Evolutionary conservation across 306 rosid species (phyloP).

Genomic region (Echinosophora koreensis): DNA sequence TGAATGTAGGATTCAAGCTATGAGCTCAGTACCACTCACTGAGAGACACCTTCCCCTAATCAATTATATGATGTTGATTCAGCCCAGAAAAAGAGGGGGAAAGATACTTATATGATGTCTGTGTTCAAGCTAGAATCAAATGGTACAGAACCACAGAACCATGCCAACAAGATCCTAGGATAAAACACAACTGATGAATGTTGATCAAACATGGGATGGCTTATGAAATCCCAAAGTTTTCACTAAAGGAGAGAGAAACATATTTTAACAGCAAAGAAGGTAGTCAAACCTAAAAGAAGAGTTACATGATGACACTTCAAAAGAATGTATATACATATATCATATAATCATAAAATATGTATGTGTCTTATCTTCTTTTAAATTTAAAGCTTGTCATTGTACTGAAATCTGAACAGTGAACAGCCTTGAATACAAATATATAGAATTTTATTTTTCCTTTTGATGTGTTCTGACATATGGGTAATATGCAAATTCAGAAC

Average conservation of each 20-base stretch:
- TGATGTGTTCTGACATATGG: slow-evolving; percentile 41
- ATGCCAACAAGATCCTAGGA: background rate
- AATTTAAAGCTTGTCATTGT: slow-evolving; percentile 6
- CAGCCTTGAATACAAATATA: slow-evolving; percentile 15
- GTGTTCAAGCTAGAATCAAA: slow-evolving; percentile 4
- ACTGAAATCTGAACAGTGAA: slow-evolving; percentile 24
- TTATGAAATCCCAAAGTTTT: slow-evolving; percentile 10
- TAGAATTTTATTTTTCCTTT: slow-evolving; percentile 11
- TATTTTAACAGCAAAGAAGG: slow-evolving; percentile 14
- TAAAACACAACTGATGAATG: background rate
- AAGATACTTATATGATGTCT: background rate
- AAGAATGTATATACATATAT: background rate
- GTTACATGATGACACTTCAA: background rate
- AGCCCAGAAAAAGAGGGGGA: background rate
- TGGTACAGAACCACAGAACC: background rate
- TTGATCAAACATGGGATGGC: slow-evolving; percentile 12
- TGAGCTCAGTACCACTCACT: no score
- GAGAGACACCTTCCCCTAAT: background rate
- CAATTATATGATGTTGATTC: background rate
- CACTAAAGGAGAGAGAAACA: background rate
- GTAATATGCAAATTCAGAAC: slow-evolving; percentile 16
- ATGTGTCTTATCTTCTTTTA: slow-evolving; percentile 16
- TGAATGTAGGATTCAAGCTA: background rate
- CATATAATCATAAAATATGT: background rate
- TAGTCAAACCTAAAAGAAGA: slow-evolving; percentile 9